Conservation (phyloP, 768 basidiomycete species). For the Naganishia randhawae region DNA sequence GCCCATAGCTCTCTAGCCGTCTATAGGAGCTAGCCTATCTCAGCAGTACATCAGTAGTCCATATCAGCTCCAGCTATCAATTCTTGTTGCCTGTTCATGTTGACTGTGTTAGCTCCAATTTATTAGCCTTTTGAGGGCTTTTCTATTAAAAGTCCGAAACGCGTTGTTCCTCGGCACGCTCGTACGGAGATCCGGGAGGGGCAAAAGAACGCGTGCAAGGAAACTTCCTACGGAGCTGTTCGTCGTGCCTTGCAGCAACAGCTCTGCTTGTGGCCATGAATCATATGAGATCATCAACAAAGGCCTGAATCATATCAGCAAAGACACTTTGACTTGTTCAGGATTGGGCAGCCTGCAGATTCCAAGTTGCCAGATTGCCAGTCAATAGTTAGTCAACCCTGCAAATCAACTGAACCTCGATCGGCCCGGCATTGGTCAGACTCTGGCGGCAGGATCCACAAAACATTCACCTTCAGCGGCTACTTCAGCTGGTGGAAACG, state of each 20-base stretch:
- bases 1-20: too few relatives aligned
- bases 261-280: too few relatives aligned
- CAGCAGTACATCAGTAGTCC: too few relatives aligned
- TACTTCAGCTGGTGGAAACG: too few relatives aligned
- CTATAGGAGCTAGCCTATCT: too few relatives aligned
- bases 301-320: neutral
- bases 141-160: too few relatives aligned
- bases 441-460: neutral
- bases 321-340: neutral
- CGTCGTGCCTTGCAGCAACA: too few relatives aligned
- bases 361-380: neutral
- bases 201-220: neutral
- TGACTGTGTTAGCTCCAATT: too few relatives aligned
- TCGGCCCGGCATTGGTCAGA: neutral
- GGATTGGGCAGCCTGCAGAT: neutral
- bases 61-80: too few relatives aligned
- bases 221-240: neutral
- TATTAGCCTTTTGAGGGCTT: too few relatives aligned
- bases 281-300: neutral
- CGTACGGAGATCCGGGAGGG: neutral
- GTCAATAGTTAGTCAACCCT: neutral
- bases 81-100: too few relatives aligned
- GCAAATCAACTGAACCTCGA: neutral
- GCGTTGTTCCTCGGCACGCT: too few relatives aligned
- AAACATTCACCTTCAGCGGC: neutral